Evolutionary conservation across 2,329 filamentous ascomycete genomes (phyloP).

Genomic region (Colletotrichum tropicale): DNA sequence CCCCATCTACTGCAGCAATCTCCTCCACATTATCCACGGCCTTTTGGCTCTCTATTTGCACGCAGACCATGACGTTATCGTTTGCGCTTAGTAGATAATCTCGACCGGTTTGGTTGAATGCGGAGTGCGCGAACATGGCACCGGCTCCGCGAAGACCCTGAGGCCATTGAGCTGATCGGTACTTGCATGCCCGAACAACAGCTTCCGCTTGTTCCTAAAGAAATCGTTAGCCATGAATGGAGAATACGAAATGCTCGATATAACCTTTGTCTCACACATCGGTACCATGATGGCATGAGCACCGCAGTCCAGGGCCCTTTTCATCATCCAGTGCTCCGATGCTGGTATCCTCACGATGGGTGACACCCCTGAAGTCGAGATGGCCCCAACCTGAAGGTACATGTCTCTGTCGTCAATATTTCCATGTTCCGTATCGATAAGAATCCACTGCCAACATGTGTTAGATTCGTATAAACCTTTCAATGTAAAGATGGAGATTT

Average conservation of each 20-base stretch:
- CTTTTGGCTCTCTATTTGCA: slow-evolving; percentile 49
- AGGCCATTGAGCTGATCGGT: slow-evolving; percentile 26
- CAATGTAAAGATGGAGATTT: background rate
- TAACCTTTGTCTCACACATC: background rate
- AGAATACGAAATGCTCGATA: background rate
- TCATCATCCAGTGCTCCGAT: background rate
- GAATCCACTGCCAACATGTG: background rate
- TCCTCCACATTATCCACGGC: slow-evolving; percentile 50
- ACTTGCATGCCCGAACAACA: slow-evolving; percentile 29
- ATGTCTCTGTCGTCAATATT: background rate
- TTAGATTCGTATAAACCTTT: background rate
- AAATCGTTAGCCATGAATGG: background rate
- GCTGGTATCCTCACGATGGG: background rate
- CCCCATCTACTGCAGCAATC: slow-evolving; percentile 44
- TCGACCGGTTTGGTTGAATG: slow-evolving; percentile 28
- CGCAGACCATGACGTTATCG: slow-evolving; percentile 46
- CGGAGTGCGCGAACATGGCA: slow-evolving; percentile 30
- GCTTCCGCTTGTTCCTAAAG: slow-evolving; percentile 26
- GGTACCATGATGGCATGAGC: slow-evolving; percentile 56
- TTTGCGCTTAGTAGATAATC: slow-evolving; percentile 57
- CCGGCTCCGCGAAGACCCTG: slow-evolving; percentile 30
- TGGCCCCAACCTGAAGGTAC: background rate
- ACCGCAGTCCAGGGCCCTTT: slow-evolving; percentile 50
- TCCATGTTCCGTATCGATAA: background rate
- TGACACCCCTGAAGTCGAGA: background rate